Base-by-base conservation (phyloP, 1,139 yeast genomes). In the Candida freyschussii region DNA sequence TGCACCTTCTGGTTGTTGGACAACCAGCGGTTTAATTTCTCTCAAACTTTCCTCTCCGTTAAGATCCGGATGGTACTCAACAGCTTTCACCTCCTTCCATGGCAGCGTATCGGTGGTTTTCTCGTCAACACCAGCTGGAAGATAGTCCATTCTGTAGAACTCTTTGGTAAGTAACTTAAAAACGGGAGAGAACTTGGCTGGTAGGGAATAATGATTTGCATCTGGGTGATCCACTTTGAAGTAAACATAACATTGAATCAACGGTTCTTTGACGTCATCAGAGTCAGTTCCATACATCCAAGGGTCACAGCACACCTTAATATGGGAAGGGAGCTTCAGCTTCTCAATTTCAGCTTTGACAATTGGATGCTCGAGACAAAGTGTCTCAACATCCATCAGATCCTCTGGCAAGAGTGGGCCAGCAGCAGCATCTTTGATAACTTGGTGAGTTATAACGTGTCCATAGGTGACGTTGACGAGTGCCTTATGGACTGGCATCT, bases 231-330 rank as follows among this genome's bases (percentile, higher is more conserved):
- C 66, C 41, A 77, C 76, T 53, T 75, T 75, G 43, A 86, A 72
- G 60, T 85, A 85, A 78, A 82, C 78, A 64, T 78, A 80, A 57
- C 79, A 75, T 63, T 82, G 91, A 48, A 79, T 63, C 62, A 78
- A 66, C 19, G 79, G 75, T 32, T 57, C 56, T 2, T 34, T 39
- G 13, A 45, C 28, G 24, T 48, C 46, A 30, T 69, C 60, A 47
- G 72, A 73, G 55, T 81, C 89, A 26, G 86, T 79, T 48, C 94
- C 95, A 56, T 84, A 84, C 69, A 84, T 84, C 95, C 95, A 85
- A 33, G 93, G 89, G 55, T 85, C 86, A 53, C 69, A 72, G 53
- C 80, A 74, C 32, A 84, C 76, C 19, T 48, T 47, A 30, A 71
- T 54, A 51, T 69, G 67, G 16, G 71, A 67, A 52, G 78, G 86